Evolutionary conservation across 148 eudicot genomes (phyloP), one percentile per base, ranked within the genome.

Genomic region (Amaranthus cruentus): DNA sequence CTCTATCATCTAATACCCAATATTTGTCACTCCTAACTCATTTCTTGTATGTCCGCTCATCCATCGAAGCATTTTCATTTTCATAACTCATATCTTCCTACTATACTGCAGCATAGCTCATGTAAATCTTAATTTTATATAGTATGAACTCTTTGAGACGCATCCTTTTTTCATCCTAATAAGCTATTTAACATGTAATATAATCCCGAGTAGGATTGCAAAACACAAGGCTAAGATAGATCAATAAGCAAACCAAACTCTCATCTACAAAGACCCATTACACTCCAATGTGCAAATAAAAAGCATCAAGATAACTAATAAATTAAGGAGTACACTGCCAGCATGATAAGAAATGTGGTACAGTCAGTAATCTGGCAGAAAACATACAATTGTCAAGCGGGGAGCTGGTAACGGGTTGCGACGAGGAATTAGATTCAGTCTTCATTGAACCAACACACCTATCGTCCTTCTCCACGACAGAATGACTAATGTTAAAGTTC

Each of bases 381-480:
- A 9, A 89, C 98, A 56, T 89, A 93, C 96, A 86, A 77, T 70
- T 84, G 81, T 84, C 95, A 78, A 73, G 84, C 55, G 78, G 92
- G 75, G 76, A 72, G 83, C 82, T 84, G 75, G 84, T 63, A 60
- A 66, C 67, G 69, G 85, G 75, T 71, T 87, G 97, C 55, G 70
- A 44, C 57, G 78, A 80, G 79, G 82, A 72, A 84, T 77, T 88
- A 68, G 66, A 75, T 65, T 84, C 89, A 73, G 70, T 57, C 75
- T 80, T 88, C 80, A 79, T 82, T 54, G 84, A 80, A 51, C 87
- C 68, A 62, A 71, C 66, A 80, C 72, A 75, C 68, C 74, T 83
- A 55, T 88, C 90, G 62, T 89, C 88, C 77, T 80, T 79, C 73
- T 86, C 96, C 58, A 78, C 77, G 69, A 71, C 84, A 78, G 80